Base-by-base conservation (phyloP, 306 rosid genomes). In the Citrullus amarus region DNA sequence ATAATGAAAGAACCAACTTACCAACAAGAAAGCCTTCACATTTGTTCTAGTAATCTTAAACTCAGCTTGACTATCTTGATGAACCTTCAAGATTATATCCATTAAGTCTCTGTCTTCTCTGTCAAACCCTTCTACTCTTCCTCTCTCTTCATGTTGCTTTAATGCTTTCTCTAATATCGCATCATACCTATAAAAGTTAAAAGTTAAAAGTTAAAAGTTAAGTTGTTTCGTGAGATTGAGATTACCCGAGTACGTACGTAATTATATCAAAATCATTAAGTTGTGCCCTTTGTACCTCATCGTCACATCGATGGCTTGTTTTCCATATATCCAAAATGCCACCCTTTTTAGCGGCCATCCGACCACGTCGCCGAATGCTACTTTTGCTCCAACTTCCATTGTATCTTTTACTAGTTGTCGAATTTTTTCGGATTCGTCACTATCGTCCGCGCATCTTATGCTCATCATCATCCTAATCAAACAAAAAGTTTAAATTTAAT, bases 1-100 rank as follows among this genome's bases (percentile, higher is more conserved):
- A 25, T 28, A 9, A 59, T 10, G 79, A 48, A 16, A 58, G 28
- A 15, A 58, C 11, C 3, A 32, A 61, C 83, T 75, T 70, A 79
- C 90, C 68, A 77, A 15, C 81, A 89, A 82, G 80, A 87, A 89
- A 70, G 88, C 89, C 51, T 87, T 85, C 43, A 89, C 79, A 9
- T 89, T 88, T 34, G 89, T 85, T 69, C 86, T 84, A 25, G 88
- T 82, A 77, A 89, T 81, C 82, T 58, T 84, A 48, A 85, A 80
- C 75, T 89, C 90, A 8, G 90, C 90, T 15, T 82, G 6, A 48
- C 77, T 77, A 84, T 85, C 92, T 56, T 80, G 85, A 73, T 82
- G 76, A 68, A 83, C 88, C n/a, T 83, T 85, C 67, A 89, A 62
- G 14, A 86, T 28, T 56, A 81, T 82, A 51, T 87, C 90, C 85